These are phyloP conservation scores for Symbiotaphrina buchneri DNA, from an alignment of 495 filamentous ascomycete species.

Conservation along the genomic window DNA sequence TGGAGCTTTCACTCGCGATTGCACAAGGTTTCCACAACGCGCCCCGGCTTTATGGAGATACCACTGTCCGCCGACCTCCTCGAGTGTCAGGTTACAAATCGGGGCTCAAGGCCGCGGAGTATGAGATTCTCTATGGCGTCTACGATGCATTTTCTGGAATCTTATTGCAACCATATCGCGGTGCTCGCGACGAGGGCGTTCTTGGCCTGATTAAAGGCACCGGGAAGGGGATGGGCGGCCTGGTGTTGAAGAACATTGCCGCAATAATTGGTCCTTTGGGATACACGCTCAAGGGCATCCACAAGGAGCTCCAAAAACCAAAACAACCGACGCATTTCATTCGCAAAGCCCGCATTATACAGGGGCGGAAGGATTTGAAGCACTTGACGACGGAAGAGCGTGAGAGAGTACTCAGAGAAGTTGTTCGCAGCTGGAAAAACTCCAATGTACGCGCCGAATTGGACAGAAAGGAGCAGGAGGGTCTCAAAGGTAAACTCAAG, in stretches of 20 bases:
- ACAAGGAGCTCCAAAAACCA: constrained; percentile 12
- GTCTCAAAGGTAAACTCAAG: no score
- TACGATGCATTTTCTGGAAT: constrained; percentile 54
- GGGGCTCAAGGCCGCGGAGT: constrained; percentile 38
- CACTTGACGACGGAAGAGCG: background rate
- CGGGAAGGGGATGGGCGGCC: constrained; percentile 52
- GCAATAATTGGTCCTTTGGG: constrained; percentile 39
- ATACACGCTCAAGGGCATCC: constrained; percentile 43
- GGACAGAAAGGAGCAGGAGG: no score
- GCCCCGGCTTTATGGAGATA: constrained; percentile 52
- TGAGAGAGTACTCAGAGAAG: no score
- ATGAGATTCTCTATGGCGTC: constrained; percentile 47
- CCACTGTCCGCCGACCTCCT: constrained; percentile 23
- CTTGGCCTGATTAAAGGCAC: constrained; percentile 41
- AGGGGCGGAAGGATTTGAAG: constrained; percentile 9
- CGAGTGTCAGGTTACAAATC: constrained; percentile 46
- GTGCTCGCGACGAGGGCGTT: constrained; percentile 32
- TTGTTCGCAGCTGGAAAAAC: no score
- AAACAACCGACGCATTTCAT: constrained; percentile 8
- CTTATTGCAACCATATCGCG: constrained; percentile 38
- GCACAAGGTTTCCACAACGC: constrained; percentile 72
- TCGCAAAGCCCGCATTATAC: constrained; percentile 8
- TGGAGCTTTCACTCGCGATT: constrained; percentile 49
- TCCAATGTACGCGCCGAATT: no score
- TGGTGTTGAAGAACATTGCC: constrained; percentile 46